A percentile compares a stretch with the other conserved stretches of the same genome.
These are phyloP conservation scores for Crassisporium funariophilum DNA, from an alignment of 768 basidiomycete species.

Conservation along the genomic window DNA sequence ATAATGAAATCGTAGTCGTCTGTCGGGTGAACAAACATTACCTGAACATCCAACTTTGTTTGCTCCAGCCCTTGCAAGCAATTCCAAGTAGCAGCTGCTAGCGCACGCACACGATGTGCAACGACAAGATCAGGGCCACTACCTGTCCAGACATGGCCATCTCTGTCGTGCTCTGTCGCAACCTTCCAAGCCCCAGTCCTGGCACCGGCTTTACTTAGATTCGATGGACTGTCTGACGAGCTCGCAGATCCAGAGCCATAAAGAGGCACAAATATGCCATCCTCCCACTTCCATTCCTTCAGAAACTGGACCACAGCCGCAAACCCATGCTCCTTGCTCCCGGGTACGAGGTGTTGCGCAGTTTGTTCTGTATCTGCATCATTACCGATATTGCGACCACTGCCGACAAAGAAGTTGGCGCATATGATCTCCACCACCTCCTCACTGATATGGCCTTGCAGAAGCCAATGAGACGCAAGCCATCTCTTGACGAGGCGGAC, in stretches of 20 bases:
- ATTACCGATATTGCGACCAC: conserved; percentile 34
- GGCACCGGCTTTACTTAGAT: conserved; percentile 17
- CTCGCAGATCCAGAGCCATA: conserved; percentile 35
- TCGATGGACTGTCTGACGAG: conserved; percentile 29
- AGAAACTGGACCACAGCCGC: conserved; percentile 71
- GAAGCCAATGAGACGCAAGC: conserved; percentile 88
- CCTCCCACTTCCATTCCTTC: conserved; percentile 83
- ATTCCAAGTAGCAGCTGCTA: conserved; percentile 77
- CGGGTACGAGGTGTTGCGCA: conserved; percentile 53
- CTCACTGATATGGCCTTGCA: conserved; percentile 68
- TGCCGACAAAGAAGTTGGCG: conserved; percentile 71
- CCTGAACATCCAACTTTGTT: conserved; percentile 62
- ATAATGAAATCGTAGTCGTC: conserved; percentile 87
- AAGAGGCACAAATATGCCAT: conserved; percentile 73
- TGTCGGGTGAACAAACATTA: conserved; percentile 83
- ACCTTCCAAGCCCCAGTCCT: conserved; percentile 68
- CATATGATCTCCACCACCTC: conserved; percentile 88
- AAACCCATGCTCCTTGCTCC: conserved; percentile 81
- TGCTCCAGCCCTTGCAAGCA: conserved; percentile 54
- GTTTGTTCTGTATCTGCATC: conserved; percentile 35
- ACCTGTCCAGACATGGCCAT: conserved; percentile 78
- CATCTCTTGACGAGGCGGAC: conserved; percentile 91
- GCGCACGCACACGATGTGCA: conserved; percentile 67
- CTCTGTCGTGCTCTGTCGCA: conserved; percentile 73
- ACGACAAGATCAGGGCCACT: conserved; percentile 67